Percentiles rank a stretch among this genome's conserved stretches.
phyloP scores from a whole-genome alignment of 345 rosid genomes.

The Excoecaria agallocha region DNA sequence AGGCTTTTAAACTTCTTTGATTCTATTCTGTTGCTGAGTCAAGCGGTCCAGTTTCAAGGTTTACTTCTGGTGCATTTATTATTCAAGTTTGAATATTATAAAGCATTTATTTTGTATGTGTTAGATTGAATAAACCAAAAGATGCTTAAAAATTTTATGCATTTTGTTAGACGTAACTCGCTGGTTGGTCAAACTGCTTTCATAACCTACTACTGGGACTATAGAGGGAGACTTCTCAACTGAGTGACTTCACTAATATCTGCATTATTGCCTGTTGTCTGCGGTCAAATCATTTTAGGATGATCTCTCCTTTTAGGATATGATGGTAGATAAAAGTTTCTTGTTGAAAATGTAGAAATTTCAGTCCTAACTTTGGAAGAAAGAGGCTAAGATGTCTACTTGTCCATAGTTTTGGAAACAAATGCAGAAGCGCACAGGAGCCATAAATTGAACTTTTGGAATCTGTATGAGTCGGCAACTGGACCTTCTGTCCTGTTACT shows the following conservation, averaged over 20 bases:
- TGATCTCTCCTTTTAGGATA: background rate
- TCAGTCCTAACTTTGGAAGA: background rate
- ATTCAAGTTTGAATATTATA: background rate
- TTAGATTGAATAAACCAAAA: background rate
- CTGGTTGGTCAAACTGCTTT: background rate
- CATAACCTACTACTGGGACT: background rate
- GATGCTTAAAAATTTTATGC: background rate
- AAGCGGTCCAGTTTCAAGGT: background rate
- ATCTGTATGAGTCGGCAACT: background rate
- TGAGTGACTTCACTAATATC: background rate
- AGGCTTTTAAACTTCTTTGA: background rate
- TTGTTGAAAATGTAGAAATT: background rate
- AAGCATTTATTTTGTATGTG: background rate
- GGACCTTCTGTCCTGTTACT: background rate
- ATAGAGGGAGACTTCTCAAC: background rate
- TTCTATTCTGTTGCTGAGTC: background rate
- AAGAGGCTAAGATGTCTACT: background rate
- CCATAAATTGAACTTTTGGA: background rate
- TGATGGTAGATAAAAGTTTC: background rate
- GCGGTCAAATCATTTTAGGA: background rate
- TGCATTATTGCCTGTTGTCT: background rate
- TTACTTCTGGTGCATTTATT: background rate
- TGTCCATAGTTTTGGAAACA: background rate
- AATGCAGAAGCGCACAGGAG: background rate
- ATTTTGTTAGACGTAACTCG: background rate